phyloP scores from a whole-genome alignment of 305 asterid genomes.

The Fraxinus sp. region DNA sequence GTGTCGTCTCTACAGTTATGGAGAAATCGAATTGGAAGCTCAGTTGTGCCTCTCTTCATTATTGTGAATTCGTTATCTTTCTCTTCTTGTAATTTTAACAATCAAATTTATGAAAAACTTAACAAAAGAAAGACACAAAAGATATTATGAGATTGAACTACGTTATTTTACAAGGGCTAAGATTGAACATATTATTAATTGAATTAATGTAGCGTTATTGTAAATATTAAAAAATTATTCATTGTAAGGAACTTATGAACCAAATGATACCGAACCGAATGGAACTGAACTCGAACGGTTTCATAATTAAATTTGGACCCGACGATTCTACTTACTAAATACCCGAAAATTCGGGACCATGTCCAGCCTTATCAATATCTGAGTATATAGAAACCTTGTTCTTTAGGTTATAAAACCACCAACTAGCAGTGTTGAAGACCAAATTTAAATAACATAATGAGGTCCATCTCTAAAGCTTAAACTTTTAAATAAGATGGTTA shows the following conservation, averaged over 20 bases:
- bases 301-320: too few species aligned
- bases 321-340: too few species aligned
- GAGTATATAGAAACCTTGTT: neutral
- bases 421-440: neutral
- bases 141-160: too few species aligned
- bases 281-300: neutral
- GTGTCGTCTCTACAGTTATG: neutral
- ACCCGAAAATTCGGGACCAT: too few species aligned
- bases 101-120: neutral
- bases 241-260: neutral
- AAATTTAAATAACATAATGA: neutral
- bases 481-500: neutral
- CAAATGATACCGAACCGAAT: neutral
- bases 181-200: too few species aligned
- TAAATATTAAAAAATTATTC: too few species aligned
- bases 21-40: neutral
- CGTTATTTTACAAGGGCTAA: neutral
- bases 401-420: conserved; percentile 9
- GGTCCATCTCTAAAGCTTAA: neutral
- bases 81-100: neutral
- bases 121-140: neutral
- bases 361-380: neutral
- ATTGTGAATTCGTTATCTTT: neutral
- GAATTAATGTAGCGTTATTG: neutral
- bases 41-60: neutral